Conservation (phyloP, 371 early-diverging fungal genomes). For the Mucor irregularis region DNA sequence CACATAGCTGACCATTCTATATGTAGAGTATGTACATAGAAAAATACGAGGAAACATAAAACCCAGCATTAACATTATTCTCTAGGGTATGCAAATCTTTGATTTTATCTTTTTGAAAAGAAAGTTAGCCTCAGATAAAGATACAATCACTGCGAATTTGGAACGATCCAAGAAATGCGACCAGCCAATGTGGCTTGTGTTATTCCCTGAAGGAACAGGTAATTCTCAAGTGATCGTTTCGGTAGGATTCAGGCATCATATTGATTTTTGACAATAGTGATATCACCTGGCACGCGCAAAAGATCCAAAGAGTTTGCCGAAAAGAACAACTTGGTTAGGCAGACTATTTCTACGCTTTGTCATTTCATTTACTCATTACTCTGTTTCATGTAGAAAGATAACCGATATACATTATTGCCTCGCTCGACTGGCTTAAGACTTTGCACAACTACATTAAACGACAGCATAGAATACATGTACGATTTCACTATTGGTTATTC, state of each 20-base stretch:
- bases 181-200: slow-evolving; percentile 79
- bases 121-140: slow-evolving; percentile 73
- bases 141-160: slow-evolving; percentile 45
- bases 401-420: slow-evolving; percentile 72
- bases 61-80: not conserved
- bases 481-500: slow-evolving; percentile 89
- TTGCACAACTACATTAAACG: slow-evolving; percentile 60
- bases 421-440: slow-evolving; percentile 74
- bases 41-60: too few species aligned
- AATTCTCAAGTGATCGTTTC: not conserved
- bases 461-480: slow-evolving; percentile 68
- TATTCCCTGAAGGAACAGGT: slow-evolving; percentile 92
- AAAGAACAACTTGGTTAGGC: slow-evolving; percentile 48
- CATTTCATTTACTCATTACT: not conserved
- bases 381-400: slow-evolving; percentile 34
- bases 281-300: slow-evolving; percentile 38
- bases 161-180: slow-evolving; percentile 32
- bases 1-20: too few species aligned
- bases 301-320: slow-evolving; percentile 52
- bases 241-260: not conserved
- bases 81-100: slow-evolving; percentile 85
- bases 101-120: slow-evolving; percentile 87
- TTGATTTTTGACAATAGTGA: slow-evolving; percentile 23
- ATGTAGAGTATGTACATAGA: too few species aligned
- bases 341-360: not conserved